Evolutionary conservation across 2,329 filamentous ascomycete species (phyloP), one percentile per base, ranked within the genome.

Genomic region (Coniosporium tulheliwenetii): DNA sequence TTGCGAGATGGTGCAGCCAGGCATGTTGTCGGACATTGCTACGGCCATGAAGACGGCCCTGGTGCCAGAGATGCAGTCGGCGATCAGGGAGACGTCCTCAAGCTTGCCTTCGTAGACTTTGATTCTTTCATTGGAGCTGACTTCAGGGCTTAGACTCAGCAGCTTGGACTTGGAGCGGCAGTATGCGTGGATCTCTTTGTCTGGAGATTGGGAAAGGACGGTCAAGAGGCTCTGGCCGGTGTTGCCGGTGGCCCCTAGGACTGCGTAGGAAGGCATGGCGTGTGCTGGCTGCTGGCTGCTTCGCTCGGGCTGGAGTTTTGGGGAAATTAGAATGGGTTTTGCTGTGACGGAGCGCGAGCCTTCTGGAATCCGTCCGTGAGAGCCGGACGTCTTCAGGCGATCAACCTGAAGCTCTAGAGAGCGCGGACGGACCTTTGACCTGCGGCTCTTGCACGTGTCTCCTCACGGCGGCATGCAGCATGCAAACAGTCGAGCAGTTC

Each of bases 11-110:
- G 50, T 51, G 38, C 53, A 61, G 8, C 58, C 59, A 0, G 66
- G 67, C 0, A 63, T 46, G 47, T 69, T 71, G 49, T 65, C 60
- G 43, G 64, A 65, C 29, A 54, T 62, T 1, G 60, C 48, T 1
- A 65, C 55, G 8, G 52, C 49, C 2, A 63, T 48, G 47, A 71
- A 70, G 12, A 66, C 54, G 15, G 60, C 62, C 2, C 46, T 44
- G 34, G 45, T 44, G 39, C 48, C 57, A 8, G 49, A 46, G 5
- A 70, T 39, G 45, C 61, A 67, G 0, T 46, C n/a, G 3, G 44
- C 39, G 5, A 70, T 43, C 0, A 66, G 49, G 0, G 53, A 43
- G 7, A 53, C 45, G 44, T 71, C 60, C 36, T 56, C 10, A 31
- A 69, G 57, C 44, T 45, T 56, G 35, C 66, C 66, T 42, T 61